These are phyloP conservation scores for Chytriomyces sp. DNA, from an alignment of 192 early-diverging fungal genomes.

Conservation along the genomic window DNA sequence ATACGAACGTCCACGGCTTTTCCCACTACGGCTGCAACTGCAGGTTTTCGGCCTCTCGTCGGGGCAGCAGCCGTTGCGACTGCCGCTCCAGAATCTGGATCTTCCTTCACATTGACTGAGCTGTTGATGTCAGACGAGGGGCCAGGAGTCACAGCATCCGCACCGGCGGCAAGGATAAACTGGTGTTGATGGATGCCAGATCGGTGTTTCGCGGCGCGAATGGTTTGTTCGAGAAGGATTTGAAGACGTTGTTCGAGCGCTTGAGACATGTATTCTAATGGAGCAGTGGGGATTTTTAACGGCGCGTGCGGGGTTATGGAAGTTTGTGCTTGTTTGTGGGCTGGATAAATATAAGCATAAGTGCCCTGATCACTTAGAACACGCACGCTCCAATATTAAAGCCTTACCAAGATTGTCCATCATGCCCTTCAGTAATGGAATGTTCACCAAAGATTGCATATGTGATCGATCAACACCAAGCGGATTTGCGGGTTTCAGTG, in stretches of 20 bases:
- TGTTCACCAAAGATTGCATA: conserved; percentile 24
- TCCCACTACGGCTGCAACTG: not conserved
- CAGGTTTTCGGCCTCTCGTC: not conserved
- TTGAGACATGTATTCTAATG: conserved; percentile 29
- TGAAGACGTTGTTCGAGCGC: conserved; percentile 15
- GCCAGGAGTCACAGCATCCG: not conserved
- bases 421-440: not conserved
- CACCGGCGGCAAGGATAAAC: not conserved
- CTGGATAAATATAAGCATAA: not conserved
- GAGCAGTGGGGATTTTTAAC: not conserved
- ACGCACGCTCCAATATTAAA: no score
- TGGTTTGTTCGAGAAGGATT: conserved; percentile 17
- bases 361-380: no score
- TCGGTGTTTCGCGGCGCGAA: conserved; percentile 30
- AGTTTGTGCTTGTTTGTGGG: not conserved
- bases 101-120: not conserved
- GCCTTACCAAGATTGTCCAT: conserved; percentile 4
- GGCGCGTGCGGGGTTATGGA: not conserved
- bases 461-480: conserved; percentile 20
- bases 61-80: not conserved
- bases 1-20: conserved; percentile 14
- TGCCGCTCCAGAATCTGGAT: not conserved
- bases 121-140: not conserved
- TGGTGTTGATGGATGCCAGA: conserved; percentile 26
- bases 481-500: conserved; percentile 6